phyloP scores from a whole-genome alignment of 1,139 yeast genomes.

The Zygosaccharomyces pseudobailii region DNA sequence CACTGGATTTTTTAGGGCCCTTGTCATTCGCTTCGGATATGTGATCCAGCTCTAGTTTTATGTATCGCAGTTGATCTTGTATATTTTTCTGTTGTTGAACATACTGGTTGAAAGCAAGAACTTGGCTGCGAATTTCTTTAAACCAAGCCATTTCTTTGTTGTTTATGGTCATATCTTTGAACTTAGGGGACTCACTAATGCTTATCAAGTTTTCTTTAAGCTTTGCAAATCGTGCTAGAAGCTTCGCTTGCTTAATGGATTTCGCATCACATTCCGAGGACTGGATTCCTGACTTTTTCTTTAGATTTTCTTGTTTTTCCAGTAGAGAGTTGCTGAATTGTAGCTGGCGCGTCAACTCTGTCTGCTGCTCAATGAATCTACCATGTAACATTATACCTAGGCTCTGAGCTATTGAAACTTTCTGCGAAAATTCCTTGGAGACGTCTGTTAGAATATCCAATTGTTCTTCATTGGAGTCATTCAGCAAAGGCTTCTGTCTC shows the following conservation, averaged over 20 bases:
- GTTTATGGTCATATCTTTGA: constrained; percentile 35
- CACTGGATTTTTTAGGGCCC: constrained; percentile 2
- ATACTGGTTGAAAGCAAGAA: constrained; percentile 31
- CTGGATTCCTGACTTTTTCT: constrained; percentile 9
- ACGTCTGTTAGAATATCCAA: constrained; percentile 23
- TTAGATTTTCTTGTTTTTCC: constrained; percentile 10
- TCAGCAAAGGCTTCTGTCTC: constrained; percentile 22
- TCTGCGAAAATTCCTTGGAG: constrained; percentile 21
- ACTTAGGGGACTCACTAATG: constrained; percentile 16
- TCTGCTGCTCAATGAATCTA: constrained; percentile 33
- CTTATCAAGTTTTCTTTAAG: constrained; percentile 30
- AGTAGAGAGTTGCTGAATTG: constrained; percentile 21
- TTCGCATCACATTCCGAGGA: constrained; percentile 9
- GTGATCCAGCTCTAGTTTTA: constrained; percentile 13
- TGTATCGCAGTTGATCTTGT: constrained; percentile 14
- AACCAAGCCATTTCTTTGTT: constrained; percentile 44
- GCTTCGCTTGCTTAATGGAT: constrained; percentile 32
- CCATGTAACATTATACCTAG: constrained; percentile 29
- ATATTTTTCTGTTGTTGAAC: constrained; percentile 16
- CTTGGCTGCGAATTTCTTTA: constrained; percentile 38
- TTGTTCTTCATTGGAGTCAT: constrained; percentile 27
- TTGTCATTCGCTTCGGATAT: neutral
- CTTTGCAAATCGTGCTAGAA: constrained; percentile 34
- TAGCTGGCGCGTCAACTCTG: constrained; percentile 39
- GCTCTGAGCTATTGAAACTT: constrained; percentile 23